Conservation (phyloP, 164 flowering plant species). For the Warburgia ugandensis region DNA sequence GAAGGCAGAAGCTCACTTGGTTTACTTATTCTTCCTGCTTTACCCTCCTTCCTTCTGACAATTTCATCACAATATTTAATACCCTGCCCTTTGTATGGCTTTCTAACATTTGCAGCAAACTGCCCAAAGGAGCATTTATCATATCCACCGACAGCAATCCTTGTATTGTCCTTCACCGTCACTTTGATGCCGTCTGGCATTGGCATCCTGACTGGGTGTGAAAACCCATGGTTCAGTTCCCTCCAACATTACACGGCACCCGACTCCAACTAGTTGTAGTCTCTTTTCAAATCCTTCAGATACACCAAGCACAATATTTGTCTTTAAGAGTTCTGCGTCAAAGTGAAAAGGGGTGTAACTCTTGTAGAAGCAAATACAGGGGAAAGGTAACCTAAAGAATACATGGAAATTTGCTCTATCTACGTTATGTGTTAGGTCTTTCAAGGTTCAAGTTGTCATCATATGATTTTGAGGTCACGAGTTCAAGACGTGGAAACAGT, state of each 20-base stretch:
- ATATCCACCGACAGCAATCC: conserved; percentile 66
- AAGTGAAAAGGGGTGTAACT: neutral
- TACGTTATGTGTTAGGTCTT: too few relatives aligned
- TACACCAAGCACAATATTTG: conserved; percentile 93
- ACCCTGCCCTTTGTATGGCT: conserved; percentile 95
- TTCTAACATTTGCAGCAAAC: conserved; percentile 86
- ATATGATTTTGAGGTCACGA: too few relatives aligned
- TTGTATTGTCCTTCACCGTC: conserved; percentile 83
- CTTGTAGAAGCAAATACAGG: neutral
- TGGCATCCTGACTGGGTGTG: conserved; percentile 83
- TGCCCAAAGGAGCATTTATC: conserved; percentile 83
- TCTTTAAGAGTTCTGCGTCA: conserved; percentile 74
- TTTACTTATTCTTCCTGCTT: conserved; percentile 89
- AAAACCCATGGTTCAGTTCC: conserved; percentile 85
- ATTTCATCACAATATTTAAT: conserved; percentile 84
- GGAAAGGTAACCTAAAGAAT: too few relatives aligned
- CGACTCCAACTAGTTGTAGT: conserved; percentile 84
- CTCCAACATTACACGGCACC: conserved; percentile 80
- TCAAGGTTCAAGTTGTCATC: too few relatives aligned
- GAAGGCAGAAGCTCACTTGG: neutral
- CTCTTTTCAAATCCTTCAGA: conserved; percentile 91
- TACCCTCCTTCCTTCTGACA: conserved; percentile 76
- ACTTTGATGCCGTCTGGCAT: conserved; percentile 66
- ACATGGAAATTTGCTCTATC: too few relatives aligned
- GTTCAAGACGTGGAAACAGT: too few relatives aligned